phyloP scores from a whole-genome alignment of 345 rosid species.

The Euphorbia peplus region DNA sequence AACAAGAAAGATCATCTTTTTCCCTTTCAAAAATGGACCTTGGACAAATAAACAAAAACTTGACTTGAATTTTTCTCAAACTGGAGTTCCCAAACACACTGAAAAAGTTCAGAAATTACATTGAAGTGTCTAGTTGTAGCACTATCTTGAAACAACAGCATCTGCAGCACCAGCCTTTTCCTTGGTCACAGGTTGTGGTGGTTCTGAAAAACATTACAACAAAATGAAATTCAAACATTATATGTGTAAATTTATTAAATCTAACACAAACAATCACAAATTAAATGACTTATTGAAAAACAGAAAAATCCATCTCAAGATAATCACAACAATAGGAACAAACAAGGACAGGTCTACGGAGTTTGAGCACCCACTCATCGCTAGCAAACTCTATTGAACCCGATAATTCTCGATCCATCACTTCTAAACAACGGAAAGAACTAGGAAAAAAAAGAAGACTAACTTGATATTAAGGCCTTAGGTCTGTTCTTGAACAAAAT shows the following conservation, averaged over 20 bases:
- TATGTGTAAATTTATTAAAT: background rate
- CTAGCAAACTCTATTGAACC: too few relatives aligned
- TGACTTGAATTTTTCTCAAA: too few relatives aligned
- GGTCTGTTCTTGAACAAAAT: conserved; percentile 84
- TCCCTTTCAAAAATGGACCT: too few relatives aligned
- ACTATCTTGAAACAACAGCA: conserved; percentile 4
- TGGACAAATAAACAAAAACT: too few relatives aligned
- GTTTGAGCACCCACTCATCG: background rate
- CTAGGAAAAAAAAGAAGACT: background rate
- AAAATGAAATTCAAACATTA: background rate
- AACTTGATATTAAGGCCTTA: conserved; percentile 75
- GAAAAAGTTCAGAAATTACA: background rate
- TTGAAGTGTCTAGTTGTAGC: background rate
- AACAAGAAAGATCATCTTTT: too few relatives aligned
- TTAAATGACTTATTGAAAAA: too few relatives aligned
- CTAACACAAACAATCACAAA: background rate
- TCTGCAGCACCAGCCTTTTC: conserved; percentile 18
- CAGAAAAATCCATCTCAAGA: background rate
- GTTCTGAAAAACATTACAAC: conserved; percentile 21
- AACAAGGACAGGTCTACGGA: too few relatives aligned
- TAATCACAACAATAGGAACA: too few relatives aligned
- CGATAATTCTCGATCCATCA: too few relatives aligned
- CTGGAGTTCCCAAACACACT: too few relatives aligned
- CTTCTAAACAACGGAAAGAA: too few relatives aligned
- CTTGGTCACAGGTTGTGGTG: conserved; percentile 34